Percentiles rank a stretch among this genome's conserved stretches.
Conservation (phyloP, 2,329 filamentous ascomycete species). For the Ceratocystis cubensis region DNA sequence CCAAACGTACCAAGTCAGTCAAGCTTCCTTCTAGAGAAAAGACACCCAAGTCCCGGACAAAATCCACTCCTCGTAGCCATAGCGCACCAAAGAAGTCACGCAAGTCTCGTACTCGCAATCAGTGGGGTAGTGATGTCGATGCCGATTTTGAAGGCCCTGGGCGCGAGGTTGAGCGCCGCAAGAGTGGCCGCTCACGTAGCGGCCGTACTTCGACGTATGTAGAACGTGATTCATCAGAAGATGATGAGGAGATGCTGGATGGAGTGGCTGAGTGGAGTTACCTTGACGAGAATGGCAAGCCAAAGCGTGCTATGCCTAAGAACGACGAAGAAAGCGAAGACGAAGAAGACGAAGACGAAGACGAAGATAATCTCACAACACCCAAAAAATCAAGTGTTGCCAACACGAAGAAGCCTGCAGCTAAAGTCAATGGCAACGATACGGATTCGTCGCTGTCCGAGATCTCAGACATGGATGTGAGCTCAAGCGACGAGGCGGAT, state of each 20-base stretch:
- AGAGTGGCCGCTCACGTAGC: conserved; percentile 41
- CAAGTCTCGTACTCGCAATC: conserved; percentile 14
- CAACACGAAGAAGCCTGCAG: not conserved
- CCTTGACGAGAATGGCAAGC: conserved; percentile 27
- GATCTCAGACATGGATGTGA: conserved; percentile 19
- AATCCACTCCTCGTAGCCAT: conserved; percentile 1
- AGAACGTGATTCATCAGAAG: conserved; percentile 45
- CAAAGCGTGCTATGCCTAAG: conserved; percentile 17
- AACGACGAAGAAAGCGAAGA: conserved; percentile 22
- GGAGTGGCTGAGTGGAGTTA: conserved; percentile 50
- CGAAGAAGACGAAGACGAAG: conserved; percentile 23
- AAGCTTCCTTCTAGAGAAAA: conserved; percentile 25
- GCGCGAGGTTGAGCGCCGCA: conserved; percentile 36
- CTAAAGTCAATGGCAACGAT: conserved; percentile 9
- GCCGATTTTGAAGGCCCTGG: conserved; percentile 3
- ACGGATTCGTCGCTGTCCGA: conserved; percentile 20
- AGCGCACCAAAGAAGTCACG: conserved; percentile 14
- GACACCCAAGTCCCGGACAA: conserved; percentile 27
- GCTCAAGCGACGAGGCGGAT: conserved; percentile 9
- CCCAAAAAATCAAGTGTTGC: not conserved
- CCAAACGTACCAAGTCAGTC: conserved; percentile 26
- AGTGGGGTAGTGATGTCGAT: conserved; percentile 20
- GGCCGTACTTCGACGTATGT: conserved; percentile 34
- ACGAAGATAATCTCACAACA: not conserved
- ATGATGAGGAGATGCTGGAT: conserved; percentile 49